Percentiles rank a stretch among this genome's conserved stretches.
These are phyloP conservation scores for Cetradonia linearis DNA, from an alignment of 495 filamentous ascomycete species.

Conservation along the genomic window DNA sequence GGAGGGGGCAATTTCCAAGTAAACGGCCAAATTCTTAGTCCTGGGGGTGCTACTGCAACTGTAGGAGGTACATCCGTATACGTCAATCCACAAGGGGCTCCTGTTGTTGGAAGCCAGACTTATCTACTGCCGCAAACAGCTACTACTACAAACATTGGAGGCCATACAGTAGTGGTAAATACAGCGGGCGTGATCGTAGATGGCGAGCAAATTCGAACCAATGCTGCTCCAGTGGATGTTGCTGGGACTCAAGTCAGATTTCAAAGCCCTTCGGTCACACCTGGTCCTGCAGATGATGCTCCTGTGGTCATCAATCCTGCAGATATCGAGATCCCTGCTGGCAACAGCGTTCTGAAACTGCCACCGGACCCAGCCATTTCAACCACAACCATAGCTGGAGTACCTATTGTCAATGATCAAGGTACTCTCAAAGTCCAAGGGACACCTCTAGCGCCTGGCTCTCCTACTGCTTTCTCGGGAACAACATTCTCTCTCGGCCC, in stretches of 20 bases:
- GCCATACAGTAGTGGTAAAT: constrained; percentile 9
- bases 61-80: neutral
- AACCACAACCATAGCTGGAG: neutral
- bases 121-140: neutral
- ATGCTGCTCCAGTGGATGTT: neutral
- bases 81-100: constrained; percentile 10
- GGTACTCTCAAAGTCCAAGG: neutral
- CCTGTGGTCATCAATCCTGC: neutral
- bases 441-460: neutral
- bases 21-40: neutral
- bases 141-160: neutral
- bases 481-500: neutral
- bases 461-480: neutral
- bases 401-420: neutral
- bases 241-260: neutral
- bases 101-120: neutral
- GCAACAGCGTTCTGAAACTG: neutral
- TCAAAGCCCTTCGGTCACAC: neutral
- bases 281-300: neutral
- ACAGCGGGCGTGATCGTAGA: neutral
- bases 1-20: neutral
- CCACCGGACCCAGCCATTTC: neutral
- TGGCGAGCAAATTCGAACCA: neutral
- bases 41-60: constrained; percentile 2
- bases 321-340: neutral